Conservation (phyloP, 2,329 filamentous ascomycete genomes). For the Escovopsis sp. region DNA sequence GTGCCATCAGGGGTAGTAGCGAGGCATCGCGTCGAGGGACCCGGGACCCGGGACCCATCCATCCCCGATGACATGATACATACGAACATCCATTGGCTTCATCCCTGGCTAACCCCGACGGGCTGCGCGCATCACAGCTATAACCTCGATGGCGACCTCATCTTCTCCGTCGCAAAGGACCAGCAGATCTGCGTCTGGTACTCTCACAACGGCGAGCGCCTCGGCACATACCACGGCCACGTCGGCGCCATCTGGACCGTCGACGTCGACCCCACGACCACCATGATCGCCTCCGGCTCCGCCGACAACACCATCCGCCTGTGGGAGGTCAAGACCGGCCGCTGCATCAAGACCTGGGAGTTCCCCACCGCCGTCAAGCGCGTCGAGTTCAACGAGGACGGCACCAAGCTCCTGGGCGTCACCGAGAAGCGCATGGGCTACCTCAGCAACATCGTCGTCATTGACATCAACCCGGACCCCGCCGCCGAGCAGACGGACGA, state of each 20-base stretch:
- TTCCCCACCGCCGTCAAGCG: conserved; percentile 95
- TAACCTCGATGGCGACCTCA: conserved; percentile 88
- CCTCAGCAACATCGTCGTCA: conserved; percentile 83
- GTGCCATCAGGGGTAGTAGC: too few relatives aligned
- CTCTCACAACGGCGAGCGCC: conserved; percentile 91
- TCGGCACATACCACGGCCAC: conserved; percentile 94
- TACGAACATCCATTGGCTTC: too few relatives aligned
- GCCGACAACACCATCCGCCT: conserved; percentile 97
- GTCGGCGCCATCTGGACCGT: conserved; percentile 98
- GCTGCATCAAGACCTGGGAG: conserved; percentile 92
- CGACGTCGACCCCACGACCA: conserved; percentile 84
- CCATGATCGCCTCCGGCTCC: conserved; percentile 84
- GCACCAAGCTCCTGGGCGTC: conserved; percentile 76
- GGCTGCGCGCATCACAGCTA: conserved; percentile 39
- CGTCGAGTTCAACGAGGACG: conserved; percentile 94
- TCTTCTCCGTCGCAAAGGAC: conserved; percentile 93
- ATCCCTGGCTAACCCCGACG: conserved; percentile 3
- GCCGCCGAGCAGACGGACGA: conserved; percentile 75
- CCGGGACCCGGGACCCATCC: too few relatives aligned
- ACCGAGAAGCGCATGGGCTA: conserved; percentile 98
- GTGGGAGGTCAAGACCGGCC: conserved; percentile 90
- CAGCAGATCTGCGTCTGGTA: conserved; percentile 96
- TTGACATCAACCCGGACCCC: conserved; percentile 75
- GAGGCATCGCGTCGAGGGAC: too few relatives aligned
- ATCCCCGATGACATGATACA: too few relatives aligned